phyloP scores from a whole-genome alignment of 192 early-diverging fungal species.

The Spinellus fusiger region DNA sequence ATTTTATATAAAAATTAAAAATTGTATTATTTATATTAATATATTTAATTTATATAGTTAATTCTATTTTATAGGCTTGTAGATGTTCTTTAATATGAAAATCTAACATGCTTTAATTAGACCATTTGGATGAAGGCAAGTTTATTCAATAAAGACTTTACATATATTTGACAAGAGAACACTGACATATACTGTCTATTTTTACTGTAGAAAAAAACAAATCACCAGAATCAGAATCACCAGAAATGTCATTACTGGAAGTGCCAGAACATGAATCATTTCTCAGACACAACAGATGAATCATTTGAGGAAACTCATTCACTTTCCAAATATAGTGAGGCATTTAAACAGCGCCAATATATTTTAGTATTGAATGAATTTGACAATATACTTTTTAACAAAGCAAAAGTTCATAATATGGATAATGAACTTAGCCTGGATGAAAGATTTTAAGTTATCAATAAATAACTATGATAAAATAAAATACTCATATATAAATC shows the following conservation, averaged over 20 bases:
- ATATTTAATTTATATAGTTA: no score
- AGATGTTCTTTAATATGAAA: no score
- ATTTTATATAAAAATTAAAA: no score
- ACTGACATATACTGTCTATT: slow-evolving; percentile 5
- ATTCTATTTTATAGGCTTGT: no score
- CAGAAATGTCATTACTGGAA: neutral
- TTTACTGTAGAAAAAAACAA: neutral
- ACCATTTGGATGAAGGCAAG: no score
- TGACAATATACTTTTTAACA: neutral
- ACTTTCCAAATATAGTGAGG: neutral
- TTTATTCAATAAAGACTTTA: no score
- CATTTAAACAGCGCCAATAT: slow-evolving; percentile 1
- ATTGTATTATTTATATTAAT: no score
- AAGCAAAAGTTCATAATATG: neutral
- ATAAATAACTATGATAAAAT: neutral
- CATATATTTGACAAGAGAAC: no score
- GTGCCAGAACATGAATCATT: neutral
- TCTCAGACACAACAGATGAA: slow-evolving; percentile 9
- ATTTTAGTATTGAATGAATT: slow-evolving; percentile 4
- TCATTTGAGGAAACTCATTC: neutral
- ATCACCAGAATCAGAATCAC: neutral
- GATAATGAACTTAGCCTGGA: neutral
- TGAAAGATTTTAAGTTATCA: slow-evolving; percentile 7
- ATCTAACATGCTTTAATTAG: no score
- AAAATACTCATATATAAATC: slow-evolving; percentile 3